Evolutionary conservation across 345 rosid genomes (phyloP).

Genomic region (Lumnitzera racemosa): DNA sequence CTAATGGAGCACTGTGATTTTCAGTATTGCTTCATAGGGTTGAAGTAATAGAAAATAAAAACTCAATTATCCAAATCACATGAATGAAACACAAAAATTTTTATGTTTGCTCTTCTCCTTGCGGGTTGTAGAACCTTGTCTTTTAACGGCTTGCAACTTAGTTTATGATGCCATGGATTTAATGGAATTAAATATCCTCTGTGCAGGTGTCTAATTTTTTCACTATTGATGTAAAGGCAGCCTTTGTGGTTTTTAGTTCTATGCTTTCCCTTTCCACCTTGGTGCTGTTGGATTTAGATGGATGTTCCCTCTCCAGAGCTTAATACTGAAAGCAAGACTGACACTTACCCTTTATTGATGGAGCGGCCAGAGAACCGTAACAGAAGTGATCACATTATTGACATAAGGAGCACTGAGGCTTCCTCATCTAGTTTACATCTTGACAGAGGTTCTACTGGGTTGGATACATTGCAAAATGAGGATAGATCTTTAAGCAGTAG

Average conservation of each 20-base stretch:
- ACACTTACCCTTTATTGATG: constrained; percentile 56
- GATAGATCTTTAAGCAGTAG: constrained; percentile 40
- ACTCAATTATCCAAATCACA: too few species aligned
- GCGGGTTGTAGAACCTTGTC: too few species aligned
- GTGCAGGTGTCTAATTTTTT: too few species aligned
- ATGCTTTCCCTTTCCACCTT: constrained; percentile 28
- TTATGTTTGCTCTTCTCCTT: too few species aligned
- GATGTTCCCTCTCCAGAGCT: constrained; percentile 58
- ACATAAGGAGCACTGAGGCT: constrained; percentile 40
- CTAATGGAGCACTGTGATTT: too few species aligned
- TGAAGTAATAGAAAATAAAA: too few species aligned
- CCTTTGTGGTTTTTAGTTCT: constrained; percentile 23
- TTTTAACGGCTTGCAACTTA: too few species aligned
- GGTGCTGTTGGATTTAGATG: constrained; percentile 54
- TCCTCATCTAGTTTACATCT: constrained; percentile 34
- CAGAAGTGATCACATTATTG: constrained; percentile 55
- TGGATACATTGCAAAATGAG: constrained; percentile 42
- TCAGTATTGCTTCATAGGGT: too few species aligned
- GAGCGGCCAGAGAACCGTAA: constrained; percentile 44
- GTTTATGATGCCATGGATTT: too few species aligned
- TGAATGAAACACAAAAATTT: too few species aligned
- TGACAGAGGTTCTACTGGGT: constrained; percentile 47
- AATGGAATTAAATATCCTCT: too few species aligned
- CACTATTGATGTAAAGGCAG: background rate
- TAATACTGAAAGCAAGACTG: constrained; percentile 31